Percentiles rank a stretch among this genome's conserved stretches.
phyloP scores from a whole-genome alignment of 225 moss, liverwort and hornwort genomes.

The Takakia lepidozioides region DNA sequence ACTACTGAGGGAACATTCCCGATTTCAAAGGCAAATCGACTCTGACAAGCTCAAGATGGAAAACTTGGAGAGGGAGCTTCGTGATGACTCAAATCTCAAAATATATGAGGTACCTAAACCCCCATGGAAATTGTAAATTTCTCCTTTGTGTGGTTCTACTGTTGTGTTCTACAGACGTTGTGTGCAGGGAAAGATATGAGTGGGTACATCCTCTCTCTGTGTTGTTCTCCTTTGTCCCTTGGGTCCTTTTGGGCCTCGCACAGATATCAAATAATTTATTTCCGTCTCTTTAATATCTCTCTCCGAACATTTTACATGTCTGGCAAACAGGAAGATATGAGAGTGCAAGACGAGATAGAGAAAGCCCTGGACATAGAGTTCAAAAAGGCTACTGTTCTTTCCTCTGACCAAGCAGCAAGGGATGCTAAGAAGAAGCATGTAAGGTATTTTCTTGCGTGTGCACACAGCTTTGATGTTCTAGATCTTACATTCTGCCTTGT shows the following conservation, averaged over 20 bases:
- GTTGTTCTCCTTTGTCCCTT: no score
- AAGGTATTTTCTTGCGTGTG: constrained; percentile 9
- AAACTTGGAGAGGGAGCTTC: constrained; percentile 54
- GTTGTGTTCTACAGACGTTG: no score
- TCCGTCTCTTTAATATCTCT: no score
- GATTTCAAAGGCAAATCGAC: constrained; percentile 50
- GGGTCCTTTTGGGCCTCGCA: no score
- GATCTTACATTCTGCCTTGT: no score
- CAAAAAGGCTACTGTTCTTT: constrained; percentile 50
- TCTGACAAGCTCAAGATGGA: constrained; percentile 41
- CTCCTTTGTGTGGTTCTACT: no score
- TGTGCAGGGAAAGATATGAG: no score
- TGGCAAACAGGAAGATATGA: constrained; percentile 56
- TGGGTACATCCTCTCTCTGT: no score
- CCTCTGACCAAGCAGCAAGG: constrained; percentile 68
- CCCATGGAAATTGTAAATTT: no score
- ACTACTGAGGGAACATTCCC: constrained; percentile 58
- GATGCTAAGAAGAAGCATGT: constrained; percentile 75
- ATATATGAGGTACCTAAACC: constrained; percentile 50
- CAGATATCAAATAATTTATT: no score
- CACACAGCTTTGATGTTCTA: no score
- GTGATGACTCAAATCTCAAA: constrained; percentile 53
- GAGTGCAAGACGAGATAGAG: constrained; percentile 59
- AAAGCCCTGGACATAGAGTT: constrained; percentile 51
- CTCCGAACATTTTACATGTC: no score